Evolutionary conservation across 495 filamentous ascomycete genomes (phyloP), one percentile per base, ranked within the genome.

Genomic region (Penicillium ucsense): DNA sequence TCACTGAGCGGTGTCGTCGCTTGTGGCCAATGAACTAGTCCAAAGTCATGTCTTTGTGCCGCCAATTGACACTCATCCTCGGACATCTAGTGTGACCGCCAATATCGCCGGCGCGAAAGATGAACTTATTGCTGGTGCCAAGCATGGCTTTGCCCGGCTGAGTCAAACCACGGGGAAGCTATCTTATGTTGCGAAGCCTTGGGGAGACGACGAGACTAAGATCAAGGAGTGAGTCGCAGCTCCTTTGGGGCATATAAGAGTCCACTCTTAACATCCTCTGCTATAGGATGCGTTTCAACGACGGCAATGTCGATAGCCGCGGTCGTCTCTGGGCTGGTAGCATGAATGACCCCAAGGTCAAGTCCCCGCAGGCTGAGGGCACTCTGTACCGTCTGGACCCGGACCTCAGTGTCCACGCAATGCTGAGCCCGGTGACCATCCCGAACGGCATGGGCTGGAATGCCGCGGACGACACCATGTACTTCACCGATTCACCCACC

Each of bases 261-360:
- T 35, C 39, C 32, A 37, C 35, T 51, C 31, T 49, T 41, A 32
- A 35, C 33, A 47, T 30, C 45, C 11, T 46, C 43, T 36, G 47
- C 45, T 56, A 64, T 54, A 75, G 74, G 39, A 77, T 77, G 77
- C 74, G 76, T 48, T 76, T 74, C 66, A 95, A 95, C 59, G 89
- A 95, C 58, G 90, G 89, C 35, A 82, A 79, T 5, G 80, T 86
- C 45, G 89, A 95, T 60, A 82, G 81, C 37, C 71, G 82, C 45
- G 90, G 89, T 43, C 73, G 89, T 38, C 91, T 90, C 64, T 95
- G 89, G 88, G 75, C 86, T 6, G 86, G 88, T n/a, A 76, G 80
- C 35, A 94, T 95, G 88, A 90, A 86, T 53, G 89, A 95, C 56
- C 66, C 70, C 27, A 72, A 71, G 39, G 51, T 70, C 35, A 50